These are phyloP conservation scores for Hibiscus syriacus DNA, from an alignment of 345 rosid species.

Conservation along the genomic window DNA sequence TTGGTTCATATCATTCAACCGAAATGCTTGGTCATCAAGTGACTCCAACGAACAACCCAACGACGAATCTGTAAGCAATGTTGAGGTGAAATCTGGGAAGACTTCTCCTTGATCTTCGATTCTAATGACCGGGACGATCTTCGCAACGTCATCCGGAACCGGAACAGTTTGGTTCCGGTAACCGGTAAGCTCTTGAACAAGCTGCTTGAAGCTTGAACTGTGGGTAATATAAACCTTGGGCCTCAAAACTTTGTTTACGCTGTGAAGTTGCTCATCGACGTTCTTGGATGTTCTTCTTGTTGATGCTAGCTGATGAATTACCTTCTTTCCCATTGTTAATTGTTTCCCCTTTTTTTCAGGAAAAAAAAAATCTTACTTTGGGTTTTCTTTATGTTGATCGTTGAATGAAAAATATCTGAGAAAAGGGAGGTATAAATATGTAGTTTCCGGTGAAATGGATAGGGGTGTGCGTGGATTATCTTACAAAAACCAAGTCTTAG, in stretches of 20 bases:
- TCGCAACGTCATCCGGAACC: neutral
- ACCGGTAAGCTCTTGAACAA: constrained; percentile 8
- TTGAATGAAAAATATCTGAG: neutral
- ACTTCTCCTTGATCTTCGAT: neutral
- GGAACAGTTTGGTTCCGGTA: neutral
- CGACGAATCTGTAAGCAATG: neutral
- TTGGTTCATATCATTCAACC: neutral
- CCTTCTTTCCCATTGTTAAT: constrained; percentile 5
- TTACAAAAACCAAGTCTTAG: constrained; percentile 7
- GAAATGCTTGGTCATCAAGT: neutral
- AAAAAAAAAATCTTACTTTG: neutral
- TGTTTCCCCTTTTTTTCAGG: no score
- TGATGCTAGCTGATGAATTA: neutral
- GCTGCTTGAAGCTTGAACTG: constrained; percentile 6
- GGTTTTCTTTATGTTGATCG: neutral
- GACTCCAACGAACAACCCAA: neutral
- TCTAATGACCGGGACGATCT: neutral
- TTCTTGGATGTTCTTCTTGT: neutral
- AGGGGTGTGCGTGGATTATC: neutral
- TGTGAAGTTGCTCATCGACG: neutral
- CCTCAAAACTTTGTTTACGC: neutral
- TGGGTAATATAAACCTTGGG: constrained; percentile 8
- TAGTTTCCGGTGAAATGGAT: neutral
- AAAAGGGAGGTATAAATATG: neutral
- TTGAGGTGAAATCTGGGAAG: neutral